Evolutionary conservation across 2,329 filamentous ascomycete genomes (phyloP).

Genomic region (Metarhizium humberi): DNA sequence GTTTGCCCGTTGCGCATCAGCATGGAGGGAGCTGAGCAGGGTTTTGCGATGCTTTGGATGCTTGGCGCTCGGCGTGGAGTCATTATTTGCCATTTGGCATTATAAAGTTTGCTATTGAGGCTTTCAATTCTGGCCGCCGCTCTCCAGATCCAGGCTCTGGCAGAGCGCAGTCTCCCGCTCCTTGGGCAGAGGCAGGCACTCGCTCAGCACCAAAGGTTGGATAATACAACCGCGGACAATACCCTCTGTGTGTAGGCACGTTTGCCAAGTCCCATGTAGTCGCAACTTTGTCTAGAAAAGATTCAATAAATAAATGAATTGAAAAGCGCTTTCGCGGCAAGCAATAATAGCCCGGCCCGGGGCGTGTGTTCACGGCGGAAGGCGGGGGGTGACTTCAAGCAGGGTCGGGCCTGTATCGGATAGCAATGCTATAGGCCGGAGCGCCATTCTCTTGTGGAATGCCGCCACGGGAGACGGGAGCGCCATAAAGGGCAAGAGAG

Average conservation of each 20-base stretch:
- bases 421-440: not conserved
- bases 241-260: not conserved
- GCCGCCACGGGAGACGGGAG: not conserved
- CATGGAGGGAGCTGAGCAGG: not conserved
- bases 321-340: not conserved
- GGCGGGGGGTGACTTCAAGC: slow-evolving; percentile 1
- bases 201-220: not conserved
- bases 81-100: not conserved
- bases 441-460: not conserved
- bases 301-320: not conserved
- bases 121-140: not conserved
- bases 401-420: not conserved
- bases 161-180: not conserved
- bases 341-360: not conserved
- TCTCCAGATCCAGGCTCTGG: too few relatives aligned
- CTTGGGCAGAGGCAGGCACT: not conserved
- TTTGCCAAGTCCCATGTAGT: not conserved
- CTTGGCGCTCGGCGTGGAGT: slow-evolving; percentile 1
- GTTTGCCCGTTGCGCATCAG: not conserved
- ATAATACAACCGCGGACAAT: not conserved
- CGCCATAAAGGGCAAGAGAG: slow-evolving; percentile 2
- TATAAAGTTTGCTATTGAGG: not conserved
- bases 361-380: not conserved
- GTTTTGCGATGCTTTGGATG: not conserved
- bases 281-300: too few relatives aligned